A percentile compares a stretch with the other conserved stretches of the same genome.
phyloP scores from a whole-genome alignment of 2,329 filamentous ascomycete species.

The Epichloe aotearoae region DNA sequence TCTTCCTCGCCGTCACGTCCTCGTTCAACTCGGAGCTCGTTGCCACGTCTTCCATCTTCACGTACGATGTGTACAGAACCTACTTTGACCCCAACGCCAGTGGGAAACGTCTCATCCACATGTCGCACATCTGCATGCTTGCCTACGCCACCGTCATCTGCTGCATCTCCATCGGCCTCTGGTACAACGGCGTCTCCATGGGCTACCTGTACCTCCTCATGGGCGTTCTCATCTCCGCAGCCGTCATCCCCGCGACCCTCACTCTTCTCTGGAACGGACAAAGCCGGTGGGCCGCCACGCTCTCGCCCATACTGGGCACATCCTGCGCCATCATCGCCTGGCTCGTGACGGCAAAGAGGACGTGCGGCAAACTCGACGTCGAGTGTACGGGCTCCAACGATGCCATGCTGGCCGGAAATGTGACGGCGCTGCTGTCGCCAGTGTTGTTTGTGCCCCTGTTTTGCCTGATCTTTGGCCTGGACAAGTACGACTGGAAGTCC shows the following conservation, averaged over 20 bases:
- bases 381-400: conserved; percentile 67
- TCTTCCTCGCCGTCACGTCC: conserved; percentile 85
- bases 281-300: conserved; percentile 56
- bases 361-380: conserved; percentile 57
- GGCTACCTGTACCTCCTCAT: conserved; percentile 82
- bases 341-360: conserved; percentile 59
- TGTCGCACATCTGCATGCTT: conserved; percentile 61
- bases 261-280: conserved; percentile 72
- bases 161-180: conserved; percentile 61
- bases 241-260: conserved; percentile 69
- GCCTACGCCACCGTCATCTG: conserved; percentile 65
- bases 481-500: conserved; percentile 75
- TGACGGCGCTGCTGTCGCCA: conserved; percentile 67
- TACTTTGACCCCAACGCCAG: conserved; percentile 70
- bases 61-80: conserved; percentile 78
- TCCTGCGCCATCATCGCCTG: conserved; percentile 56
- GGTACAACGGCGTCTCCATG: conserved; percentile 67
- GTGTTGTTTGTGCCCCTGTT: conserved; percentile 57
- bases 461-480: conserved; percentile 43
- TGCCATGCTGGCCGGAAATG: conserved; percentile 80
- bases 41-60: conserved; percentile 73
- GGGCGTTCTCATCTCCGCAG: conserved; percentile 80
- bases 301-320: conserved; percentile 55
- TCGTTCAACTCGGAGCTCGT: conserved; percentile 75
- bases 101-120: conserved; percentile 65